Conservation (phyloP, 2,329 filamentous ascomycete species). For the Paradendryphiella salina region DNA sequence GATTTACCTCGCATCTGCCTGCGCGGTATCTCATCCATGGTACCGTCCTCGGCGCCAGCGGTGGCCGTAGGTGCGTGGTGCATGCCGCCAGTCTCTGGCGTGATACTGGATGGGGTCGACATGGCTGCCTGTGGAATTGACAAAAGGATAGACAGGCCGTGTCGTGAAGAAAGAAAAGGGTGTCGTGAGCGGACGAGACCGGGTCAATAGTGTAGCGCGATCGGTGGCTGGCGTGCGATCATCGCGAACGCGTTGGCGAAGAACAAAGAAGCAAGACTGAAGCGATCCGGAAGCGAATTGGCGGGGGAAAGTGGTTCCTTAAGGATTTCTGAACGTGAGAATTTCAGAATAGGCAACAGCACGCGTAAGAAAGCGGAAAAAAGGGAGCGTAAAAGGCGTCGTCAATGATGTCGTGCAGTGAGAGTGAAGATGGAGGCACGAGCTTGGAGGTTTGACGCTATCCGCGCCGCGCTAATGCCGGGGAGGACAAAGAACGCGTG, state of each 20-base stretch:
- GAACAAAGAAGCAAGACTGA: constrained; percentile 23
- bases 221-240: constrained; percentile 44
- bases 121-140: constrained; percentile 34
- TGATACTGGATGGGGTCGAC: constrained; percentile 37
- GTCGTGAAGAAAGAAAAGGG: constrained; percentile 21
- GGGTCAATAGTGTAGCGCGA: constrained; percentile 37
- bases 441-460: constrained; percentile 26
- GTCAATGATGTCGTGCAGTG: constrained; percentile 19
- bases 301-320: constrained; percentile 1
- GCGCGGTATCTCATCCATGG: constrained; percentile 41
- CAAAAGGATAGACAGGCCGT: constrained; percentile 19
- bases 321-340: constrained; percentile 1
- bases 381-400: constrained; percentile 18
- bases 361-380: constrained; percentile 19
- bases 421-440: constrained; percentile 22
- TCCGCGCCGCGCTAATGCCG: constrained; percentile 22
- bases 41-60: constrained; percentile 32
- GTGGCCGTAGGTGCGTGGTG: constrained; percentile 26
- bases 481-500: constrained; percentile 22
- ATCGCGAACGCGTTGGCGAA: constrained; percentile 42
- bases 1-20: constrained; percentile 54
- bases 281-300: constrained; percentile 16
- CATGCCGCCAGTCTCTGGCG: constrained; percentile 28
- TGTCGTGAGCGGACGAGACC: constrained; percentile 27
- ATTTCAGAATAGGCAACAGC: constrained; percentile 19